Evolutionary conservation across 305 asterid species (phyloP), one percentile per base, ranked within the genome.

Genomic region (Coffea humblotiana): DNA sequence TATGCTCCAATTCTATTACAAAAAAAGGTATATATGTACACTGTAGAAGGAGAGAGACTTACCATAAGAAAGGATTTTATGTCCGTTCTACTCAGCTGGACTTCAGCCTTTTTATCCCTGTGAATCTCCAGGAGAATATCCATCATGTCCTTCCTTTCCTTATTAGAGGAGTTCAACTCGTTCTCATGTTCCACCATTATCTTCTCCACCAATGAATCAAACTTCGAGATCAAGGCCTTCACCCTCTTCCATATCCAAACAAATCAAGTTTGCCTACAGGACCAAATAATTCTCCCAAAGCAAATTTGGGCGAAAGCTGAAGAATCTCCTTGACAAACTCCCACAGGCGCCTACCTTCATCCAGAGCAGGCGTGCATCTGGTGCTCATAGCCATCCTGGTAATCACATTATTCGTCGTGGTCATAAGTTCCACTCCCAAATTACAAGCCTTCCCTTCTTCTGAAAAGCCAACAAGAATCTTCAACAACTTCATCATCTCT

Each of bases 61-160:
- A 91, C 96, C 87, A 92, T 72, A 69, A 91, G 82, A 76, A 91
- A 91, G 32, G 92, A 87, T 78, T 91, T 91, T 81, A 92, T 88
- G 56, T 86, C 83, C 66, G 83, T 89, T 78, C 84, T 88, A 29
- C 82, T 85, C 49, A 92, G 66, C 43, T 81, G 85, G 11, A 87
- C 74, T 79, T 92, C 94, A 23, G 92, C 79, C 2, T 23, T 83
- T 32, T 76, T 86, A 68, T 91, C 91, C 56, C 89, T 87, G 60
- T 85, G 74, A 73, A 89, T 89, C 69, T 89, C 92, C 68, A 92
- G 91, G 27, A 92, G 84, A 69, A 91, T 85, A 72, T 92, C 81
- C 73, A 92, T 90, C 60, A 90, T 67, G 79, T 91, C 96, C 78
- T 80, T 91, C 47, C 65, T 79, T 52, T 0, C 78, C 58, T 58